Base-by-base conservation (phyloP, 2,329 filamentous ascomycete genomes). In the Rosellinia necatrix region DNA sequence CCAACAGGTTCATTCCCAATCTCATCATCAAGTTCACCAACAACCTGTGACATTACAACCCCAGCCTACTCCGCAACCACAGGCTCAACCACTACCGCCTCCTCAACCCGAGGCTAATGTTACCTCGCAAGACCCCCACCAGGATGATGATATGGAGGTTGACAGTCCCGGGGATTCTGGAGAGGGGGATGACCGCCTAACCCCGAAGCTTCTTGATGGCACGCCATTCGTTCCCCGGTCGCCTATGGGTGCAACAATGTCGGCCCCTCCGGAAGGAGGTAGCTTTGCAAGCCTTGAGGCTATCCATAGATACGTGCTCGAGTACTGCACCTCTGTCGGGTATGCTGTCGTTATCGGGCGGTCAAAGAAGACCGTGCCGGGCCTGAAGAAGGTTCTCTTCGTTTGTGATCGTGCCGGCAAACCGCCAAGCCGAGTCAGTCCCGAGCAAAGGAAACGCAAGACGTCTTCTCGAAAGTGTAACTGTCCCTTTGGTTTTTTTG, bases 391-490 rank as follows among this genome's bases (percentile, higher is more conserved):
- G 70, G 85, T 88, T 12, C 75, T 88, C 9, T 84, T 88, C 59
- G 85, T 87, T 15, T 88, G 85, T 66, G 85, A 88, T 65, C 79
- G 84, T 52, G 84, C 84, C 3, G 85, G 85, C 37, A 85, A 85
- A 63, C 83, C 83, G 1, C 83, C 83, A 2, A 82, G 76, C 51
- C 79, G 82, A 5, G 83, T 85, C n/a, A 86, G 76, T 60, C 82
- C 84, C 1, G 85, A 87, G 70, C 79, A 81, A 59, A 80, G 85
- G 53, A 87, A 87, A 70, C 78, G 83, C 19, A 85, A 85, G 67
- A 88, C 85, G 1, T 86, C 85, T 7, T 87, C 84, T n/a, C 78
- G 85, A 41, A 88, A 88, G 65, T 87, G 85, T 64, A 84, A 87
- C 63, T 88, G 85, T 60, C 83, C 83, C 25, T 88, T 88, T 68